Evolutionary conservation across 1,139 yeast genomes (phyloP).

Genomic region (Geotrichum macrosporum): DNA sequence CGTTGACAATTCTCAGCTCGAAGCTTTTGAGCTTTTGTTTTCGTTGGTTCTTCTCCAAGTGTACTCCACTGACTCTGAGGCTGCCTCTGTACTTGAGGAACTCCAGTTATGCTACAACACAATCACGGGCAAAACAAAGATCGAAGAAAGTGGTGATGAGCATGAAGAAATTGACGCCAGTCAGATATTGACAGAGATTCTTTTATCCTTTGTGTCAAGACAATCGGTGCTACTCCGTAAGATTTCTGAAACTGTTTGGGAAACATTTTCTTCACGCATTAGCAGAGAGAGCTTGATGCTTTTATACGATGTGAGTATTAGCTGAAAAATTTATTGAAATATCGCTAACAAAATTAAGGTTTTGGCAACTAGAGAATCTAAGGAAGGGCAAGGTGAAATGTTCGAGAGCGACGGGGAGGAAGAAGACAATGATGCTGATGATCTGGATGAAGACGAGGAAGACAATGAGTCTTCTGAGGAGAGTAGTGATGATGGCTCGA

Average conservation of each 20-base stretch:
- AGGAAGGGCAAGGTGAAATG: constrained; percentile 71
- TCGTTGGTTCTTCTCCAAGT: constrained; percentile 77
- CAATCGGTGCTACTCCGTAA: constrained; percentile 68
- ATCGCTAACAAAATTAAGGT: constrained; percentile 30
- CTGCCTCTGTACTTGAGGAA: constrained; percentile 71
- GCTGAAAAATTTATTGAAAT: background rate
- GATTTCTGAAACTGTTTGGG: constrained; percentile 75
- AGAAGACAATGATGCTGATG: constrained; percentile 36
- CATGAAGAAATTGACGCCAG: constrained; percentile 45
- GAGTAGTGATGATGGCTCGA: constrained; percentile 28
- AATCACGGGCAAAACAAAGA: constrained; percentile 30
- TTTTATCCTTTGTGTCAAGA: constrained; percentile 70
- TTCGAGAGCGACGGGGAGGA: constrained; percentile 51
- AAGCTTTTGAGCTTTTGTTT: constrained; percentile 67
- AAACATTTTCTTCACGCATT: constrained; percentile 48
- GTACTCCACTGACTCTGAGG: constrained; percentile 68
- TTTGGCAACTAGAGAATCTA: constrained; percentile 68
- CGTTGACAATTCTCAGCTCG: constrained; percentile 41
- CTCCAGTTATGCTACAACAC: constrained; percentile 44
- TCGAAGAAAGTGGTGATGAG: constrained; percentile 31
- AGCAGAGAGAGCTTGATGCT: constrained; percentile 51
- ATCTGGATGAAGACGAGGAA: constrained; percentile 38
- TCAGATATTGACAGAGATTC: constrained; percentile 71
- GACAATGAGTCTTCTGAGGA: constrained; percentile 32
- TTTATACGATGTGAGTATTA: constrained; percentile 47